phyloP scores from a whole-genome alignment of 2,329 filamentous ascomycete genomes.

The Pyrenophora seminiperda region DNA sequence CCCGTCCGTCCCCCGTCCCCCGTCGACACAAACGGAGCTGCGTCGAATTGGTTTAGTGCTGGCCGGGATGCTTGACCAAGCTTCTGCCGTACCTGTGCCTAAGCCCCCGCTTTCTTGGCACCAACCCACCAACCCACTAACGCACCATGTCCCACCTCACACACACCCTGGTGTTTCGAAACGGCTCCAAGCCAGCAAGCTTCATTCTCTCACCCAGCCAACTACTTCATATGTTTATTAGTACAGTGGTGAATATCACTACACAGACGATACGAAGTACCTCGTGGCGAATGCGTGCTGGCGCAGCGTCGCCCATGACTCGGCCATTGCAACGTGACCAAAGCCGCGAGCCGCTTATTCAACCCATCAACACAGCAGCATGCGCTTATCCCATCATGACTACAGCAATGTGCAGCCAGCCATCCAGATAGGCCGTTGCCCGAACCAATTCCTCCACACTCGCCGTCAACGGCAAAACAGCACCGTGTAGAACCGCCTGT shows the following conservation, averaged over 20 bases:
- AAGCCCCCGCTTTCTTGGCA: slow-evolving; percentile 17
- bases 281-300: too few relatives aligned
- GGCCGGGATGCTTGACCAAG: slow-evolving; percentile 23
- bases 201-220: not conserved
- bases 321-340: not conserved
- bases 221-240: not conserved
- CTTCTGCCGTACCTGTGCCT: slow-evolving; percentile 20
- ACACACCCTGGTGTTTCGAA: not conserved
- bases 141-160: not conserved
- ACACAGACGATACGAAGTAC: slow-evolving; percentile 9
- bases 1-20: not conserved
- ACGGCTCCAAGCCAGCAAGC: not conserved
- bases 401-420: slow-evolving; percentile 85
- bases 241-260: too few relatives aligned
- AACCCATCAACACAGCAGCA: slow-evolving; percentile 73
- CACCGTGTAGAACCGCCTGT: slow-evolving; percentile 83
- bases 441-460: slow-evolving; percentile 82
- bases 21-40: slow-evolving; percentile 7
- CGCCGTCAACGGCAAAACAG: slow-evolving; percentile 77
- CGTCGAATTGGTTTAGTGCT: slow-evolving; percentile 17
- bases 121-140: too few relatives aligned
- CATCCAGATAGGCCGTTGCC: slow-evolving; percentile 85
- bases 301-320: slow-evolving; percentile 13
- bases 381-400: slow-evolving; percentile 61
- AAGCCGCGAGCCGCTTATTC: slow-evolving; percentile 13